phyloP scores from a whole-genome alignment of 495 filamentous ascomycete genomes.

The Podospora didyma region DNA sequence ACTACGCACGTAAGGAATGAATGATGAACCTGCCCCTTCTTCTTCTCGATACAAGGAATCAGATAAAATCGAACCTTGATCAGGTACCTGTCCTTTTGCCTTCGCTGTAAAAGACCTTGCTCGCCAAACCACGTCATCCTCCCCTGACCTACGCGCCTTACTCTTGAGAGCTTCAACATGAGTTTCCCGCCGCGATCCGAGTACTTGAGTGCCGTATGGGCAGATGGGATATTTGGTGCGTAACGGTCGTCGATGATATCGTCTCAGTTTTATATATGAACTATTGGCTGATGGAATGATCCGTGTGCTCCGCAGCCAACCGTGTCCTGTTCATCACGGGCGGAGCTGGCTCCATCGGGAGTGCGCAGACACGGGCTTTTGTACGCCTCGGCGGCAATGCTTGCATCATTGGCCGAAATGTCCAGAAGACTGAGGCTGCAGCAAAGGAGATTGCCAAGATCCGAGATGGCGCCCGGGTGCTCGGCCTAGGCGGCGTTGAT shows the following conservation, averaged over 20 bases:
- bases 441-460: conserved; percentile 78
- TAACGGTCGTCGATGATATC: neutral
- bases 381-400: conserved; percentile 90
- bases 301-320: conserved; percentile 52
- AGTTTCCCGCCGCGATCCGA: conserved; percentile 62
- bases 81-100: too few relatives aligned
- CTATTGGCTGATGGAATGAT: neutral
- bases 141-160: neutral
- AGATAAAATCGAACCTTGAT: too few relatives aligned
- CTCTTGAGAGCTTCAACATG: too few relatives aligned
- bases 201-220: conserved; percentile 79
- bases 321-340: conserved; percentile 96
- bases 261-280: conserved; percentile 4
- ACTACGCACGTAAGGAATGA: too few relatives aligned
- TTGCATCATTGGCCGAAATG: conserved; percentile 86
- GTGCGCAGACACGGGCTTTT: conserved; percentile 84
- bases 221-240: conserved; percentile 75
- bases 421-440: conserved; percentile 77
- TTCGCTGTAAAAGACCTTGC: too few relatives aligned
- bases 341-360: conserved; percentile 90
- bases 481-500: conserved; percentile 81
- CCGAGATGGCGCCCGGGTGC: conserved; percentile 70
- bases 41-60: too few relatives aligned
- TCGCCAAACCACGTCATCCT: too few relatives aligned
- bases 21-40: too few relatives aligned